These are phyloP conservation scores for Chlorophyllum brunneum DNA, from an alignment of 768 basidiomycete genomes.

Conservation along the genomic window DNA sequence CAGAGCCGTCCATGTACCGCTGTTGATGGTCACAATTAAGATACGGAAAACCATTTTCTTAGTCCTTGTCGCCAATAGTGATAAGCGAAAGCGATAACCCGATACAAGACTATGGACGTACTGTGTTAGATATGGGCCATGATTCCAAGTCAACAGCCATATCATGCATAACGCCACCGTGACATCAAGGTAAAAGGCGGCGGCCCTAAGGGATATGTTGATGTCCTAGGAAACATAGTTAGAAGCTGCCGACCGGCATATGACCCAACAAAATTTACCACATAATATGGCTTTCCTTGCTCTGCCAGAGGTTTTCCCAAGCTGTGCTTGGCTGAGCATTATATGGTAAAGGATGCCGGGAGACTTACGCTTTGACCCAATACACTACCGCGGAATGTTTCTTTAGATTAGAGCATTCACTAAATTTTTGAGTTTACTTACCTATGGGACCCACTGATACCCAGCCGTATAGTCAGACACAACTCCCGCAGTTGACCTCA, in stretches of 20 bases:
- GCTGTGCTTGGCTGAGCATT: not conserved
- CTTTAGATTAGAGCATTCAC: no score
- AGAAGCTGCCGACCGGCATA: not conserved
- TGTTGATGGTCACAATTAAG: conserved; percentile 15
- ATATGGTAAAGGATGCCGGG: not conserved
- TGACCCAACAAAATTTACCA: not conserved
- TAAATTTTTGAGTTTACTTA: not conserved
- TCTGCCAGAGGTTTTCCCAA: not conserved
- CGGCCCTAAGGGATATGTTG: not conserved
- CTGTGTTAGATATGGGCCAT: not conserved
- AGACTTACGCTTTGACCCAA: not conserved
- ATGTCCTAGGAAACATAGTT: not conserved
- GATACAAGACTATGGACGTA: not conserved
- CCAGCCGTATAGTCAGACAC: not conserved
- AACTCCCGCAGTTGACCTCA: not conserved
- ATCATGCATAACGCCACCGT: not conserved
- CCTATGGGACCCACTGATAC: not conserved
- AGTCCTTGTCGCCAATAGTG: not conserved
- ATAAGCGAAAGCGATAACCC: not conserved
- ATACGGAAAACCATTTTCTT: conserved; percentile 10
- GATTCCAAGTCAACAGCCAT: not conserved
- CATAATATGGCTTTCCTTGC: not conserved
- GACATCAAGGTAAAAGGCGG: not conserved
- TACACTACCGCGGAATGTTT: not conserved
- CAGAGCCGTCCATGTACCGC: no score